Base-by-base conservation (phyloP, 78 protist species). In the Neovahlkampfia damariscottae region DNA sequence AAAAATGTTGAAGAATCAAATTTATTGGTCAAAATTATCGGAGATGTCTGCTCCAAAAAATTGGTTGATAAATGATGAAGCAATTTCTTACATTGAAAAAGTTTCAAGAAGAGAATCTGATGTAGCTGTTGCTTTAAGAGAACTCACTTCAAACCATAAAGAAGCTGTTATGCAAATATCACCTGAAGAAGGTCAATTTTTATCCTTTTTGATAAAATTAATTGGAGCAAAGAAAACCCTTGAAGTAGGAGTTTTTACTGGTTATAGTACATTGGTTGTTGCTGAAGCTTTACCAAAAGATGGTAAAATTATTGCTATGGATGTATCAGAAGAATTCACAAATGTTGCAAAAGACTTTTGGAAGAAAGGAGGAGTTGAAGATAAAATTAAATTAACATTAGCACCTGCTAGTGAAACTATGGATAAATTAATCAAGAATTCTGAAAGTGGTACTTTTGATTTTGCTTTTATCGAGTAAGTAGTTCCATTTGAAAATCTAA, bases 401-500 rank as follows among this genome's bases (percentile, higher is more conserved):
- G 83, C 40, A 67, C 88, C 91, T 41, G 91, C 90, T 10, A 31
- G 70, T 0, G 76, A 83, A 27, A 72, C 87, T 8, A 77, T 87
- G 29, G 74, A 66, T 36, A 29, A 77, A 19, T 38, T 85, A n/a
- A 31, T 85, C n/a, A 81, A 67, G 27, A 59, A 40, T 7, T 77
- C 78, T 30, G 70, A 79, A 62, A 40, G 6, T 9, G 89, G 85
- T 50, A 84, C 89, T 0, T 74, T 76, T 66, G 91, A 87, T 75
- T 86, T 86, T 0, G 38, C 79, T 19, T 87, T 87, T 66, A 87
- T 87, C n/a, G 91, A 87, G n/a, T n/a, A n/a, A n/a, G n/a, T n/a
- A n/a, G n/a, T n/a, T n/a, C n/a, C n/a, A n/a, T n/a, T n/a, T n/a
- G n/a, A n/a, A n/a, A n/a, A n/a, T n/a, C n/a, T n/a, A n/a, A n/a